A percentile compares a stretch with the other conserved stretches of the same genome.
These are phyloP conservation scores for Coemansia asiatica DNA, from an alignment of 192 early-diverging fungal species.

Conservation along the genomic window DNA sequence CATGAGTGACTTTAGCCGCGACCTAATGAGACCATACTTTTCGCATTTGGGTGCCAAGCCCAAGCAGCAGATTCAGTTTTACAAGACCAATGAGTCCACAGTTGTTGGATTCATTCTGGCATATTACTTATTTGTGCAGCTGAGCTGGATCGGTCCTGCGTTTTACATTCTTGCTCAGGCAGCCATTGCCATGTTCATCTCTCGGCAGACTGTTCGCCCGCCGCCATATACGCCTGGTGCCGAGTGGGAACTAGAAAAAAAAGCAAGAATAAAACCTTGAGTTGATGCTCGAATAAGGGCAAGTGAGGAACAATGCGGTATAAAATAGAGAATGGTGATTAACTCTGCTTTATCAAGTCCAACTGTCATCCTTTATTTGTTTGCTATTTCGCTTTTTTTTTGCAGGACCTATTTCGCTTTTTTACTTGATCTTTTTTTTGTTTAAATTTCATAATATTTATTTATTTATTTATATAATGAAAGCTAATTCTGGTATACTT, in stretches of 20 bases:
- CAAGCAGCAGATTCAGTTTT: constrained; percentile 39
- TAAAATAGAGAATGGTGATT: too few relatives aligned
- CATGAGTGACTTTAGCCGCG: constrained; percentile 48
- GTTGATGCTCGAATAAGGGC: too few relatives aligned
- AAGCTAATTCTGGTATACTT: not conserved
- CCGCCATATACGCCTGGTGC: constrained; percentile 34
- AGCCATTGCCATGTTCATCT: constrained; percentile 45
- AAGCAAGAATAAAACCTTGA: not conserved
- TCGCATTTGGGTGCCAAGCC: constrained; percentile 43
- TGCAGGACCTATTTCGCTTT: not conserved
- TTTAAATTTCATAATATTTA: not conserved
- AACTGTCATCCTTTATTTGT: too few relatives aligned
- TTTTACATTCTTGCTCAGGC: constrained; percentile 50
- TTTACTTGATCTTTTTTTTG: not conserved
- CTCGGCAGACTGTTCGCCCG: constrained; percentile 23
- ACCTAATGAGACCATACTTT: constrained; percentile 47
- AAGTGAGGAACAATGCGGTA: too few relatives aligned
- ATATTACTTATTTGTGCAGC: constrained; percentile 48
- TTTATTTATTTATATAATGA: not conserved
- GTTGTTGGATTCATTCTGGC: constrained; percentile 46
- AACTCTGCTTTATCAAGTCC: too few relatives aligned
- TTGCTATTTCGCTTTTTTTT: not conserved
- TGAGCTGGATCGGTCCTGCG: constrained; percentile 52
- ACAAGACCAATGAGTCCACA: constrained; percentile 35
- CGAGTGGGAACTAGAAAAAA: constrained; percentile 18